These are phyloP conservation scores for Geotrichum macrosporum DNA, from an alignment of 1,139 yeast genomes.

Conservation along the genomic window DNA sequence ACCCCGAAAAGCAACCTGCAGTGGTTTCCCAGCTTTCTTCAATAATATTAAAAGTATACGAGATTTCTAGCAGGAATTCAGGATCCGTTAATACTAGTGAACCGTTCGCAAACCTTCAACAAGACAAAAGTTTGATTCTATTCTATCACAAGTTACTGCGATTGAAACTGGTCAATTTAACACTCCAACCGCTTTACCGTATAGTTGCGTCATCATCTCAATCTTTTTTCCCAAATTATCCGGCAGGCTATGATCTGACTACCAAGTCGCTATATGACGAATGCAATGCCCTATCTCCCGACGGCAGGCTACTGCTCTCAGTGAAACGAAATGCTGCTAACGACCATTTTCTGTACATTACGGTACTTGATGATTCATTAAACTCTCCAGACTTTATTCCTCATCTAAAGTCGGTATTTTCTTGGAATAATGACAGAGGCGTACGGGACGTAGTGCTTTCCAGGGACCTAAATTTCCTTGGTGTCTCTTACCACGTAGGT, in stretches of 20 bases:
- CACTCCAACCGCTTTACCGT: conserved; percentile 16
- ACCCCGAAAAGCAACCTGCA: not conserved
- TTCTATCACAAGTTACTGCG: conserved; percentile 18
- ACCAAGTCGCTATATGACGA: conserved; percentile 9
- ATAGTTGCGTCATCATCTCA: conserved; percentile 9
- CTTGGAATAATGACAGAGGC: conserved; percentile 18
- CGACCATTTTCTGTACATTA: conserved; percentile 16
- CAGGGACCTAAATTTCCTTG: conserved; percentile 17
- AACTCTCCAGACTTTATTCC: conserved; percentile 9
- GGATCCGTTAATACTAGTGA: not conserved
- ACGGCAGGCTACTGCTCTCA: conserved; percentile 16
- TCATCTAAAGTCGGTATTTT: conserved; percentile 11
- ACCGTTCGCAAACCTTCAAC: not conserved
- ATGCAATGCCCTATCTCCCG: conserved; percentile 19
- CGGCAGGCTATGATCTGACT: not conserved
- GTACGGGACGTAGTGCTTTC: conserved; percentile 18
- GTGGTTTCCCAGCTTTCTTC: not conserved
- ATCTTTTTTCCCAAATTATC: conserved; percentile 8
- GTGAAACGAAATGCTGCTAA: conserved; percentile 15
- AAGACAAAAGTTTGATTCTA: conserved; percentile 8
- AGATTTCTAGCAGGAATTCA: not conserved
- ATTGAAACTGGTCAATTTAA: conserved; percentile 14
- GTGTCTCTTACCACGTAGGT: conserved; percentile 21
- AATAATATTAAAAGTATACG: conserved; percentile 3
- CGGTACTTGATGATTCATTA: conserved; percentile 5